Conservation (phyloP, 305 asterid genomes). For the Fraxinus sp. region DNA sequence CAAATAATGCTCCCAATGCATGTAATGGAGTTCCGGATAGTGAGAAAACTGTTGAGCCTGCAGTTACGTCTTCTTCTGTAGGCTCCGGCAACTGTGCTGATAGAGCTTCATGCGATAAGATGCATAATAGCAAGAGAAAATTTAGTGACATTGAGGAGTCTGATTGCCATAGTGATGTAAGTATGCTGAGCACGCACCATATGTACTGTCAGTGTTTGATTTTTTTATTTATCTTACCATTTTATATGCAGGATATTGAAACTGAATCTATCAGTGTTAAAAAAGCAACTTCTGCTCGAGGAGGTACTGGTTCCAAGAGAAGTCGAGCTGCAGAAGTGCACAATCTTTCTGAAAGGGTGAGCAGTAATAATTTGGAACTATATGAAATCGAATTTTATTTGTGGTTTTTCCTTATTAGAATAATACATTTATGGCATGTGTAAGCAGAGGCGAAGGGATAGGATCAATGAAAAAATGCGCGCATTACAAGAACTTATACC, state of each 20-base stretch:
- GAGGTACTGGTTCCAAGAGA: conserved; percentile 73
- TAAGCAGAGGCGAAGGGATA: conserved; percentile 82
- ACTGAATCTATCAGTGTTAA: conserved; percentile 60
- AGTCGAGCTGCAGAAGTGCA: conserved; percentile 97
- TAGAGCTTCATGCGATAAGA: conserved; percentile 68
- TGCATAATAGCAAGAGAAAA: conserved; percentile 60
- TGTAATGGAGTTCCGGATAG: conserved; percentile 37
- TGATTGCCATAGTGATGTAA: conserved; percentile 76
- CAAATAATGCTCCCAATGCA: conserved; percentile 22
- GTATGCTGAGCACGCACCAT: conserved; percentile 24
- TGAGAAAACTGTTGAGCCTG: conserved; percentile 55
- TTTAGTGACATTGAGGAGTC: conserved; percentile 57
- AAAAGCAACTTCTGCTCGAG: conserved; percentile 44
- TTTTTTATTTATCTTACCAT: conserved; percentile 15
- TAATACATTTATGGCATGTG: conserved; percentile 19
- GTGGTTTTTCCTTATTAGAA: neutral
- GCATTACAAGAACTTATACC: conserved; percentile 95
- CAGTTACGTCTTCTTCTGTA: conserved; percentile 78
- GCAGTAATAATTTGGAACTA: conserved; percentile 18
- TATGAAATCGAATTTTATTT: neutral
- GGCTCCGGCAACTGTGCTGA: conserved; percentile 81
- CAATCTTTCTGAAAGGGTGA: conserved; percentile 94
- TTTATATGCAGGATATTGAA: conserved; percentile 62
- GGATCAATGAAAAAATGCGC: conserved; percentile 96
- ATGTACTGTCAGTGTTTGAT: neutral